Conservation (phyloP, 768 basidiomycete species). For the Leccinum longicurvipes region DNA sequence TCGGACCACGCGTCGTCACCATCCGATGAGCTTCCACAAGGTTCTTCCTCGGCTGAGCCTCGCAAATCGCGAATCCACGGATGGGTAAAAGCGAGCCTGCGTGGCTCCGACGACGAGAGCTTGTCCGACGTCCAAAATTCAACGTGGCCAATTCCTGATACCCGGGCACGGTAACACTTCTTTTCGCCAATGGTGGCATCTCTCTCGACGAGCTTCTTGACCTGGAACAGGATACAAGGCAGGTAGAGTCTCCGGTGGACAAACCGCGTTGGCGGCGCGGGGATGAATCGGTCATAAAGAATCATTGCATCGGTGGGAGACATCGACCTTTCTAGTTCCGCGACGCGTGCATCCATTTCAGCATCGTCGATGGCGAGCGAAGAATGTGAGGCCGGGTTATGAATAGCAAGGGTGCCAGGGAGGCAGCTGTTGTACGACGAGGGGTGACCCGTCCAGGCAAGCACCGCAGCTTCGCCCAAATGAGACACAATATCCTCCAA, state of each 20-base stretch:
- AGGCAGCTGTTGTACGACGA: slow-evolving; percentile 15
- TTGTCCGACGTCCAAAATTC: slow-evolving; percentile 1
- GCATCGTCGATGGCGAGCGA: not conserved
- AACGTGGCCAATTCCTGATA: not conserved
- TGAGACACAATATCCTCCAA: slow-evolving; percentile 10
- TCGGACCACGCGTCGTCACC: not conserved
- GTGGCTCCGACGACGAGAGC: not conserved
- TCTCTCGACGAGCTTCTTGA: not conserved
- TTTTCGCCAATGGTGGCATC: not conserved
- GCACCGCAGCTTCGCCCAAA: slow-evolving; percentile 1
- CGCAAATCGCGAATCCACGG: slow-evolving; percentile 13
- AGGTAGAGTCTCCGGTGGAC: slow-evolving; percentile 1
- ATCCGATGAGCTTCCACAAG: not conserved
- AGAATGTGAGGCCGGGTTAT: not conserved
- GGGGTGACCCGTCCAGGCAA: slow-evolving; percentile 9
- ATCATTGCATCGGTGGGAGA: not conserved
- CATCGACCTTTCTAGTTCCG: not conserved
- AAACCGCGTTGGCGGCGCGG: not conserved
- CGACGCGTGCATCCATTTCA: not conserved
- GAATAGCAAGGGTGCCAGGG: not conserved
- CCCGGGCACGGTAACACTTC: not conserved
- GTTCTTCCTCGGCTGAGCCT: not conserved
- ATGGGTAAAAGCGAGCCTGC: slow-evolving; percentile 1
- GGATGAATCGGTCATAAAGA: not conserved
- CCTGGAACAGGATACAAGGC: slow-evolving; percentile 9